A percentile compares a stretch with the other conserved stretches of the same genome.
Evolutionary conservation across 2,329 filamentous ascomycete species (phyloP).

Genomic region (Epichloe scottii): DNA sequence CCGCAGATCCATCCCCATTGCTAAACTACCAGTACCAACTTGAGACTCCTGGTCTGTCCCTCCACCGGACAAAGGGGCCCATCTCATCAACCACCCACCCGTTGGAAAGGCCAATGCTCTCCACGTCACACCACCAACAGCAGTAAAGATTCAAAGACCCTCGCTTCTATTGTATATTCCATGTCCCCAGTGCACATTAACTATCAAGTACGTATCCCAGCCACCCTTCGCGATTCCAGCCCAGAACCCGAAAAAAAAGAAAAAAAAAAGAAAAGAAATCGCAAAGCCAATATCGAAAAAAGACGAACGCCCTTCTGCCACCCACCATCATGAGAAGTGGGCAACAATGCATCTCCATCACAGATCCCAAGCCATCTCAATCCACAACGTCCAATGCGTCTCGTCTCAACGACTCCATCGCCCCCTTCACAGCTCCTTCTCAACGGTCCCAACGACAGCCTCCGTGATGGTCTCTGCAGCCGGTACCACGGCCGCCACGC

Average conservation of each 20-base stretch:
- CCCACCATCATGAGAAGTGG: background rate
- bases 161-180: no score
- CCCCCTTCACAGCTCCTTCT: slow-evolving; percentile 22
- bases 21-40: no score
- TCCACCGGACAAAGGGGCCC: no score
- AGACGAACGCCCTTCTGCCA: background rate
- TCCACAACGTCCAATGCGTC: no score
- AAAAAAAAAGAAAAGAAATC: background rate
- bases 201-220: background rate
- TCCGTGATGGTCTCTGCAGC: slow-evolving; percentile 10
- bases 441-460: slow-evolving; percentile 12
- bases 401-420: no score
- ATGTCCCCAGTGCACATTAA: background rate
- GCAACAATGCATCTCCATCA: background rate
- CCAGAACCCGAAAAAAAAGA: background rate
- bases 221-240: no score
- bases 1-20: no score
- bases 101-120: no score
- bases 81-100: no score
- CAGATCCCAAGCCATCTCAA: background rate
- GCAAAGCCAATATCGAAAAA: background rate
- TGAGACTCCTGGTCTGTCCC: no score
- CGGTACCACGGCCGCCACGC: slow-evolving; percentile 14
- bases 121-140: no score
- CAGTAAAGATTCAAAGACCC: no score